phyloP scores from a whole-genome alignment of 2,329 filamentous ascomycete species.

The Penicillium sp. region DNA sequence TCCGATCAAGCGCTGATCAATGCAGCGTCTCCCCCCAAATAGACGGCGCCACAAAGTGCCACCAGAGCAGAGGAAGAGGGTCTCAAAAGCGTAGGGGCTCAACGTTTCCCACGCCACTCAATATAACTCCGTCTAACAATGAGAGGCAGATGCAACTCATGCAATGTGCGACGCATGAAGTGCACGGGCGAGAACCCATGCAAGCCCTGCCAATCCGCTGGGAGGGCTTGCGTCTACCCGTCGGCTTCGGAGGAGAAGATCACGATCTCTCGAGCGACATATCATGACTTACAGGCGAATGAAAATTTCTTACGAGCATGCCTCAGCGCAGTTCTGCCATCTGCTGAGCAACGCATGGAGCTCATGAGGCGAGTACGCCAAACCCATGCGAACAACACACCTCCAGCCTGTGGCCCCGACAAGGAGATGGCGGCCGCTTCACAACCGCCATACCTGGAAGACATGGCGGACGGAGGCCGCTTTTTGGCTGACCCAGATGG shows the following conservation, averaged over 20 bases:
- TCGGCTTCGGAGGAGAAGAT: neutral
- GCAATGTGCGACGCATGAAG: neutral
- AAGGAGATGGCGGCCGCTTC: neutral
- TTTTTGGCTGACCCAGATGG: conserved; percentile 1
- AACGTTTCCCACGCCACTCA: neutral
- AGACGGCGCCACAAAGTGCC: conserved; percentile 2
- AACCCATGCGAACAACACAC: neutral
- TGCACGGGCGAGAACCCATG: neutral
- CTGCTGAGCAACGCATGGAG: neutral
- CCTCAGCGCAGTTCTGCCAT: neutral
- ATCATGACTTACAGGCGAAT: neutral
- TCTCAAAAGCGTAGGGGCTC: neutral
- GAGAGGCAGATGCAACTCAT: neutral
- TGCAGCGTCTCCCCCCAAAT: neutral
- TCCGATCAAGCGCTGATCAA: neutral
- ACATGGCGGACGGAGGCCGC: conserved; percentile 3
- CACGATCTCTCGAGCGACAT: neutral
- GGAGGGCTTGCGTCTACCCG: neutral
- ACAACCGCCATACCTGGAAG: neutral
- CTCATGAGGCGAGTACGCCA: neutral
- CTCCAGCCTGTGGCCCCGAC: neutral
- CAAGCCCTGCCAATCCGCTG: neutral
- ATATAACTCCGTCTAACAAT: neutral
- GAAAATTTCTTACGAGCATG: neutral
- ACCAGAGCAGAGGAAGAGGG: neutral